Conservation (phyloP, 768 basidiomycete genomes). For the Tricholoma hemisulphureum region DNA sequence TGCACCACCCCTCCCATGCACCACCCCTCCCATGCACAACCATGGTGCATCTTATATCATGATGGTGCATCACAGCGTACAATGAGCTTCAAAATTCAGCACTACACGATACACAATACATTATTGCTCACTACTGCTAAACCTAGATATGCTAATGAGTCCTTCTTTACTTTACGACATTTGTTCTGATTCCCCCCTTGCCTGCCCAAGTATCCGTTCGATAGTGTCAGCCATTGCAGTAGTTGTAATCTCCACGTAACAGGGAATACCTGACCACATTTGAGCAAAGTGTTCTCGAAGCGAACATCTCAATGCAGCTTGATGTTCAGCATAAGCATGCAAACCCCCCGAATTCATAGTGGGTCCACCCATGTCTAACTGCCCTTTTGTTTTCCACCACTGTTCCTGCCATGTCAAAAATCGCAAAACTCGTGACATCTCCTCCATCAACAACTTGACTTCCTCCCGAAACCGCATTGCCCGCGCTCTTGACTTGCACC, state of each 20-base stretch:
- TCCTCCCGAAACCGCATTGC: conserved; percentile 21
- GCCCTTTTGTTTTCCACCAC: conserved; percentile 8
- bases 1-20: neutral
- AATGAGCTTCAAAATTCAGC: neutral
- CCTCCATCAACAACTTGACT: conserved; percentile 17
- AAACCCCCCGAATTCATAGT: conserved; percentile 6
- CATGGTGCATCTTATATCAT: neutral
- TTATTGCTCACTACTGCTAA: neutral
- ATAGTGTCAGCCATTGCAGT: neutral
- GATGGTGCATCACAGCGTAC: neutral
- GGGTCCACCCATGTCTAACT: neutral
- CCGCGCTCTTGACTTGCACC: conserved; percentile 21
- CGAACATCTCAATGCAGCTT: conserved; percentile 1
- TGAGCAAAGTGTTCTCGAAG: neutral
- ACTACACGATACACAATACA: neutral
- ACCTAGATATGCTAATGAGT: neutral
- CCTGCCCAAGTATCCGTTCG: neutral
- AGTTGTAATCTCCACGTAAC: neutral
- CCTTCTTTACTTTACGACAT: neutral
- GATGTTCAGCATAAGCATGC: conserved; percentile 7
- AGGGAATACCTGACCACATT: neutral
- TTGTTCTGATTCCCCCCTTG: neutral
- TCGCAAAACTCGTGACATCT: conserved; percentile 17
- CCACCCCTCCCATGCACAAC: neutral
- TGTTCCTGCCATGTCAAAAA: conserved; percentile 15